Evolutionary conservation across 345 rosid species (phyloP).

Genomic region (Acer yangbiense): DNA sequence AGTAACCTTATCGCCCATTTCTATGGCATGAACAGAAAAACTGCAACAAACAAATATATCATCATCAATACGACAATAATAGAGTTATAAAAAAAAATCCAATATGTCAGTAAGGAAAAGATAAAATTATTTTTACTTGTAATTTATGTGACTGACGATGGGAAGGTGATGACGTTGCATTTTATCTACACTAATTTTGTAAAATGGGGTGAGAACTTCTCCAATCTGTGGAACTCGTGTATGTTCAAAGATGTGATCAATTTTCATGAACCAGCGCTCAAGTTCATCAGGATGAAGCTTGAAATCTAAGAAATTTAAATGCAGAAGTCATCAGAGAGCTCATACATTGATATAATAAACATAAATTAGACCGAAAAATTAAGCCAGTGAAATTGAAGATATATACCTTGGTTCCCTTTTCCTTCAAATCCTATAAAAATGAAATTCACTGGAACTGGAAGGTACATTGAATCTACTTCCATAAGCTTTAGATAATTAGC

Average conservation of each 20-base stretch:
- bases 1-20: constrained; percentile 91
- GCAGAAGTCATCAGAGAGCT: constrained; percentile 22
- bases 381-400: constrained; percentile 9
- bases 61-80: constrained; percentile 3
- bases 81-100: neutral
- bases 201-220: constrained; percentile 74
- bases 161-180: constrained; percentile 75
- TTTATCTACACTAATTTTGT: constrained; percentile 65
- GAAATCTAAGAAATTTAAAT: constrained; percentile 51
- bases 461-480: constrained; percentile 86
- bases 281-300: constrained; percentile 83
- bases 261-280: constrained; percentile 91
- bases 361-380: neutral
- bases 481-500: constrained; percentile 83
- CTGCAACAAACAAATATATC: constrained; percentile 44
- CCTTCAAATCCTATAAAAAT: constrained; percentile 97
- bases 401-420: constrained; percentile 87
- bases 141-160: constrained; percentile 67
- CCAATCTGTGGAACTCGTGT: constrained; percentile 75
- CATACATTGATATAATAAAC: constrained; percentile 11
- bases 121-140: constrained; percentile 57
- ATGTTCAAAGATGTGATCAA: constrained; percentile 92
- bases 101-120: neutral
- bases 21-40: constrained; percentile 89
- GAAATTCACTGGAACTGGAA: constrained; percentile 93